A percentile compares a stretch with the other conserved stretches of the same genome.
These are phyloP conservation scores for Chytriomyces confervae DNA, from an alignment of 192 early-diverging fungal genomes.

Conservation along the genomic window DNA sequence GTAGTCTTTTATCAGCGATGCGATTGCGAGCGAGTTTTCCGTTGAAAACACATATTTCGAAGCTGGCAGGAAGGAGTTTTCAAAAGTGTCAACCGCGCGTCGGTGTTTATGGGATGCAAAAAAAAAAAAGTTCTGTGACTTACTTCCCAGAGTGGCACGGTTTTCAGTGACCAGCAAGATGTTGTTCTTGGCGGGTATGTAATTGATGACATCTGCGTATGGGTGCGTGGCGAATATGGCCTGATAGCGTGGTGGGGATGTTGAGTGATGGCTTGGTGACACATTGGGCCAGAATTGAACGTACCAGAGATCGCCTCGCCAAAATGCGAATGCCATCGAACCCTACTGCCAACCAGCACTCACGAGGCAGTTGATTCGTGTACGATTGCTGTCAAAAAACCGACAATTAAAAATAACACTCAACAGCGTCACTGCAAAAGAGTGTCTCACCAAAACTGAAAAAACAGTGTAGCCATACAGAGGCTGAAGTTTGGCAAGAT, in stretches of 20 bases:
- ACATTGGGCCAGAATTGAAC: background rate
- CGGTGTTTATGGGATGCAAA: background rate
- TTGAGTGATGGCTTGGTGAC: background rate
- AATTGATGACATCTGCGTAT: slow-evolving; percentile 47
- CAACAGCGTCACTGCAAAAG: background rate
- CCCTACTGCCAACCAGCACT: slow-evolving; percentile 55
- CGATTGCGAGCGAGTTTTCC: slow-evolving; percentile 45
- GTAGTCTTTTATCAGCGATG: slow-evolving; percentile 53
- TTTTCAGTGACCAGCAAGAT: slow-evolving; percentile 52
- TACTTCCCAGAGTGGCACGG: slow-evolving; percentile 36
- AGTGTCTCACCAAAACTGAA: slow-evolving; percentile 46
- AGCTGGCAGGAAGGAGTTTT: slow-evolving; percentile 23
- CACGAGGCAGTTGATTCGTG: slow-evolving; percentile 49
- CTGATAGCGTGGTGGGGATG: slow-evolving; percentile 17
- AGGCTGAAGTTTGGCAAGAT: slow-evolving; percentile 40
- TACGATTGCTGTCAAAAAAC: slow-evolving; percentile 49
- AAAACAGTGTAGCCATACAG: slow-evolving; percentile 53
- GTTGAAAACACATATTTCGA: slow-evolving; percentile 57
- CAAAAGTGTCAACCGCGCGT: background rate
- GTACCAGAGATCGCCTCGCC: slow-evolving; percentile 43
- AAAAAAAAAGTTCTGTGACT: slow-evolving; percentile 21
- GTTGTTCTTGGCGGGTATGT: slow-evolving; percentile 51
- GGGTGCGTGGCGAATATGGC: slow-evolving; percentile 44
- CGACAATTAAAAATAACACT: background rate
- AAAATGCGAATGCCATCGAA: slow-evolving; percentile 49